Percentiles rank a stretch among this genome's conserved stretches.
phyloP scores from a whole-genome alignment of 495 filamentous ascomycete genomes.

The Hapsidospora chrysogenum region DNA sequence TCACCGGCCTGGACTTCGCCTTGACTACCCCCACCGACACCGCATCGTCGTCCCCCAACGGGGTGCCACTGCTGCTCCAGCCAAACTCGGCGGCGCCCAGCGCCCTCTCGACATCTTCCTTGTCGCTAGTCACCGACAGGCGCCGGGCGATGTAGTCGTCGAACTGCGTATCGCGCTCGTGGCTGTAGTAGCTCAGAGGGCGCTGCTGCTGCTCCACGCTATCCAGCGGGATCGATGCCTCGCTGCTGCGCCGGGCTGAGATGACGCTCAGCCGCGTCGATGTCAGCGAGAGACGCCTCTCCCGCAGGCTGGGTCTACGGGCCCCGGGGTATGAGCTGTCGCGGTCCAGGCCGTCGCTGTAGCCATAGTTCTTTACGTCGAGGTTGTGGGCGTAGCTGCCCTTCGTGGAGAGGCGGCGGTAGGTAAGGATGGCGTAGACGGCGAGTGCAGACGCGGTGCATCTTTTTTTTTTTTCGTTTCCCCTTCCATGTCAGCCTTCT shows the following conservation, averaged over 20 bases:
- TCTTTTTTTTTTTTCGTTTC: background rate
- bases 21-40: background rate
- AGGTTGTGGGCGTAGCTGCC: conserved; percentile 24
- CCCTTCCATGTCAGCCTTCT: conserved; percentile 1
- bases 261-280: conserved; percentile 2
- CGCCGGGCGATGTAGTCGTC: conserved; percentile 12
- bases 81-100: conserved; percentile 21
- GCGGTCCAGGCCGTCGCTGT: conserved; percentile 4
- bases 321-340: background rate
- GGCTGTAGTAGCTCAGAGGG: conserved; percentile 14
- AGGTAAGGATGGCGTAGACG: conserved; percentile 21
- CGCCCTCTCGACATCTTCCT: conserved; percentile 14
- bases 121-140: conserved; percentile 1
- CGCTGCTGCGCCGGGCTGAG: background rate
- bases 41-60: too few relatives aligned
- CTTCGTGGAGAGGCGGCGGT: conserved; percentile 21
- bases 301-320: background rate
- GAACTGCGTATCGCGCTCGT: conserved; percentile 17
- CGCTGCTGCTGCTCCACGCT: conserved; percentile 3
- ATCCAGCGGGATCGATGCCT: background rate
- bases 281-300: background rate
- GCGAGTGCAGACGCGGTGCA: conserved; percentile 15
- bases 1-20: background rate
- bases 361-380: conserved; percentile 16
- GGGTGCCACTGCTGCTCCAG: conserved; percentile 10